Conservation (phyloP, 305 asterid genomes). For the Fraxinus angustifolia region DNA sequence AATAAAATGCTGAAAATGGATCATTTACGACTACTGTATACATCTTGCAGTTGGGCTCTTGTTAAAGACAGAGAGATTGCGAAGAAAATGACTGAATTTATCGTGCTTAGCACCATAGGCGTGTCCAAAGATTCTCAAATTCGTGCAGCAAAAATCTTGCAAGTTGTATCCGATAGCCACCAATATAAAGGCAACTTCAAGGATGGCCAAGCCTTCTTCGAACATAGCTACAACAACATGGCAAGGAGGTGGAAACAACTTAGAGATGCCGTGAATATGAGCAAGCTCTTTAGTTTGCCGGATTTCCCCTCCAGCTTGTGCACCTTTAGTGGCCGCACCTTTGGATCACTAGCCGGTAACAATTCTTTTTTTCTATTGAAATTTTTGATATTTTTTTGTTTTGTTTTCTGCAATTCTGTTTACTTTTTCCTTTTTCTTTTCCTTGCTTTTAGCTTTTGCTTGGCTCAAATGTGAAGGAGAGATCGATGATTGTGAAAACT, state of each 20-base stretch:
- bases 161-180: slow-evolving; percentile 54
- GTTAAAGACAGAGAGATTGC: slow-evolving; percentile 70
- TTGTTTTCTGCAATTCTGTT: neutral
- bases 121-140: slow-evolving; percentile 87
- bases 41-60: slow-evolving; percentile 70
- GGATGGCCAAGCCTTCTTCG: slow-evolving; percentile 50
- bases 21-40: neutral
- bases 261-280: slow-evolving; percentile 44
- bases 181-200: slow-evolving; percentile 28
- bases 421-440: neutral
- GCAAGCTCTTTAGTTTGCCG: slow-evolving; percentile 59
- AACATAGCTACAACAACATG: slow-evolving; percentile 48
- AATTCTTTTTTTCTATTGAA: neutral
- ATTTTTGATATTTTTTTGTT: neutral
- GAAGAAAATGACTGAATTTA: slow-evolving; percentile 64
- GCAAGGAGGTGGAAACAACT: slow-evolving; percentile 68
- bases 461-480: slow-evolving; percentile 77
- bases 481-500: slow-evolving; percentile 62
- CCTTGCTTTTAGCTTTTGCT: slow-evolving; percentile 53
- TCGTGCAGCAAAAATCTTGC: slow-evolving; percentile 72
- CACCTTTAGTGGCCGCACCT: slow-evolving; percentile 49
- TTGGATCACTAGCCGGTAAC: slow-evolving; percentile 64
- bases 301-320: slow-evolving; percentile 48
- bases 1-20: neutral
- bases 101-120: slow-evolving; percentile 72